Conservation (phyloP, 257 asterid species). For the Solanum pimpinellifolium region DNA sequence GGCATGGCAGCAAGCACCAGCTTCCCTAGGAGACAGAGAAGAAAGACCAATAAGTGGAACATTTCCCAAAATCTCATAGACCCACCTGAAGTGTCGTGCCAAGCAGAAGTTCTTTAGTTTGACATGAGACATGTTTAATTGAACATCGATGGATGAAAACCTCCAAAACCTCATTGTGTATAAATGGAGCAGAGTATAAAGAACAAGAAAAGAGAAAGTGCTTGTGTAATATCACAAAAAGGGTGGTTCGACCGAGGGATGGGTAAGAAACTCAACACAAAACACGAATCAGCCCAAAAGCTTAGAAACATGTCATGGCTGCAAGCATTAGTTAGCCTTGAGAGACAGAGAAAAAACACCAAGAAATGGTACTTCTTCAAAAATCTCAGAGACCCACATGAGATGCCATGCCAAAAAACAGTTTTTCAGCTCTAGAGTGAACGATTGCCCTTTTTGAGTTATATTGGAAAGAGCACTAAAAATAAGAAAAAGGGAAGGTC, state of each 20-base stretch:
- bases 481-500: background rate
- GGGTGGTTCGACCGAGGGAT: background rate
- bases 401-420: background rate
- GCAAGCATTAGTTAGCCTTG: background rate
- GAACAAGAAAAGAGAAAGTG: no score
- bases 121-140: no score
- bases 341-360: background rate
- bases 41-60: no score
- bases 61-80: no score
- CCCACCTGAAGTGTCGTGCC: no score
- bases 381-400: background rate
- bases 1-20: no score
- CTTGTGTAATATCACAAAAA: background rate
- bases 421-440: background rate
- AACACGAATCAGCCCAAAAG: background rate
- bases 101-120: no score
- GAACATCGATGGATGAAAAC: no score
- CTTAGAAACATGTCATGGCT: background rate
- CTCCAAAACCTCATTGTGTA: no score
- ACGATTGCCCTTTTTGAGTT: background rate
- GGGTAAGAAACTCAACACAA: background rate
- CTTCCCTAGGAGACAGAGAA: no score
- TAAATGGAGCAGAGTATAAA: no score
- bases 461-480: background rate
- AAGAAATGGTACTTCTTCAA: background rate